Conservation (phyloP, 73 alveolate species). For the Blepharisma stoltei region DNA sequence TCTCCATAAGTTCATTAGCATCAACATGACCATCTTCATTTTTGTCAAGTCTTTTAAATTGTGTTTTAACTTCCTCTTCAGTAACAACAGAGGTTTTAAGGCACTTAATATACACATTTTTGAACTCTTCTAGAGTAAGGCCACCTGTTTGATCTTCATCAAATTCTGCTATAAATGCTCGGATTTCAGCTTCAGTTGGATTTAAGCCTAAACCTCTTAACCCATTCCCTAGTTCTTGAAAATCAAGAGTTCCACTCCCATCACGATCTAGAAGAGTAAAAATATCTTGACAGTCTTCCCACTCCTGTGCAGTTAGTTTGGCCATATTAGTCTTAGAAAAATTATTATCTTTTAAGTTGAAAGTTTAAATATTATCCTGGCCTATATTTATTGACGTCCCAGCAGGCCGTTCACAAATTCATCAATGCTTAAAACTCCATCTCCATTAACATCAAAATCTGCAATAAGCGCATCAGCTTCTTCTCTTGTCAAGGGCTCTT, state of each 20-base stretch:
- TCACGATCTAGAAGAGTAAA: too few species aligned
- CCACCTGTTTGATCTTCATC: too few species aligned
- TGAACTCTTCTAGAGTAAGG: neutral
- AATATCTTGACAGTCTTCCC: too few species aligned
- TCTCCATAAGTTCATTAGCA: neutral
- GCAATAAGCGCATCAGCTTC: slow-evolving; percentile 28
- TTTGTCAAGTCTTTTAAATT: slow-evolving; percentile 20
- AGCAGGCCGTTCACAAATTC: slow-evolving; percentile 20
- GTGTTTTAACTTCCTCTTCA: neutral
- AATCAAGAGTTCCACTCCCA: slow-evolving; percentile 37
- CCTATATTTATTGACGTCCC: too few species aligned
- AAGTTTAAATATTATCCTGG: too few species aligned
- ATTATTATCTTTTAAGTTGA: too few species aligned
- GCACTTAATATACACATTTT: slow-evolving; percentile 10
- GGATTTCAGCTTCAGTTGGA: slow-evolving; percentile 39
- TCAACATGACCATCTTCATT: slow-evolving; percentile 19
- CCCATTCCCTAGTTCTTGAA: slow-evolving; percentile 34
- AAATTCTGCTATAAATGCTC: slow-evolving; percentile 41
- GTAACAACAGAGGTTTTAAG: neutral
- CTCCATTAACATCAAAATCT: slow-evolving; percentile 42
- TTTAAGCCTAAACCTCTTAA: slow-evolving; percentile 48
- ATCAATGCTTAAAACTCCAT: slow-evolving; percentile 45
- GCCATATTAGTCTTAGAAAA: too few species aligned
- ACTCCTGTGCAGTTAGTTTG: too few species aligned
- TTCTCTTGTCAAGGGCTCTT: slow-evolving; percentile 15